Base-by-base conservation (phyloP, 2,329 filamentous ascomycete genomes). In the Penicillium italicum region DNA sequence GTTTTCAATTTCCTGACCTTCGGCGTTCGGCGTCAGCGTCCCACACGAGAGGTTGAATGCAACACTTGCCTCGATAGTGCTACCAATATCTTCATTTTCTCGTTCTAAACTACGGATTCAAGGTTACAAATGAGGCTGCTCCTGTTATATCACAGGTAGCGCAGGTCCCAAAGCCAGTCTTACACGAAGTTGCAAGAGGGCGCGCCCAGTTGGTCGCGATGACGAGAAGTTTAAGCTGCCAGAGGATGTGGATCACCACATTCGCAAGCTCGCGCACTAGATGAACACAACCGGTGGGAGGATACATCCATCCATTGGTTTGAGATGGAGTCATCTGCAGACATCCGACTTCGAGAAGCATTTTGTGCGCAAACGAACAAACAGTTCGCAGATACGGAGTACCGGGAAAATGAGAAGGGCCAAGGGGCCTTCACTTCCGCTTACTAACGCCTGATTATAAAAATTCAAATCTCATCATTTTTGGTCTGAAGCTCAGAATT, bases 241-340 rank as follows among this genome's bases (percentile, higher is more conserved):
- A 4, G 52, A 62, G 2, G 43, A 53, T 4, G 24, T 64, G 12
- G 57, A 64, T 16, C 37, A 47, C n/a, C 14, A 57, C 0, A 12
- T 63, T 22, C 44, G 62, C 24, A 43, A 57, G 51, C 51, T 2
- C 12, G 45, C 0, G 30, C 47, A 3, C 22, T 28, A 4, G 56
- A 63, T 26, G 50, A 44, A 8, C 44, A 57, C 18, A n/a, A 50
- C 28, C 36, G 62, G 5, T 37, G 50, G 11, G 62, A 62, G 34
- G 48, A 53, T 1, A 53, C 5, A 56, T 65, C 24, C 30, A 50
- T 16, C 33, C 61, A 4, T 48, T 65, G 5, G 49, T 63, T 12
- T 65, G 60, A 49, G 61, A 62, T 44, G 62, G 58, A 12, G 57
- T 49, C 20, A 46, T 61, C 45, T 63, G 22, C 55, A 55, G 11